Evolutionary conservation across 1,139 yeast genomes (phyloP).

Genomic region (Lodderomyces oxycetoniae): DNA sequence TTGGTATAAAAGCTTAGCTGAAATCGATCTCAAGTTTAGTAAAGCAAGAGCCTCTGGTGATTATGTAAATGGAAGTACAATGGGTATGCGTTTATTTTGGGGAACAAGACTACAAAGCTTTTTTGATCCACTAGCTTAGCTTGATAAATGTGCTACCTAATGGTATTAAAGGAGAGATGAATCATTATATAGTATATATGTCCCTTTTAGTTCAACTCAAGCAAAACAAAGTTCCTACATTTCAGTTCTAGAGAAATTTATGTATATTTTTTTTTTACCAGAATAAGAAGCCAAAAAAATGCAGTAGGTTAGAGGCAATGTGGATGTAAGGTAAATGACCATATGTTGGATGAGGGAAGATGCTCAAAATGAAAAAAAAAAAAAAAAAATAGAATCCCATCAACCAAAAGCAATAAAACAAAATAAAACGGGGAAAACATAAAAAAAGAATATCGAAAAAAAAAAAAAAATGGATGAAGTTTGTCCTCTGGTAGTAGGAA

Average conservation of each 20-base stretch:
- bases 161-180: conserved; percentile 2
- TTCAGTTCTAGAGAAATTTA: no score
- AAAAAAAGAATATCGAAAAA: neutral
- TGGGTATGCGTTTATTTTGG: conserved; percentile 57
- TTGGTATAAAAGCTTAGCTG: conserved; percentile 20
- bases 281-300: no score
- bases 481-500: no score
- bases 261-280: no score
- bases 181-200: conserved; percentile 3
- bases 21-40: conserved; percentile 26
- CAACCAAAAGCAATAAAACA: neutral
- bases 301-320: no score
- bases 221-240: no score
- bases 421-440: neutral
- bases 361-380: neutral
- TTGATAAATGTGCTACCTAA: neutral
- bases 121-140: conserved; percentile 40
- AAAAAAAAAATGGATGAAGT: no score
- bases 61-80: conserved; percentile 28
- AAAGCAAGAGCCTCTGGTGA: conserved; percentile 14
- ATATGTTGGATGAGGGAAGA: neutral
- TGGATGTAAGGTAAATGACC: no score
- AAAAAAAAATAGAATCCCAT: no score
- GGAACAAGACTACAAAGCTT: conserved; percentile 40
- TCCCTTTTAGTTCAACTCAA: no score